Base-by-base conservation (phyloP, 352 stramenopile species). In the Hyaloperonospora brassicae region DNA sequence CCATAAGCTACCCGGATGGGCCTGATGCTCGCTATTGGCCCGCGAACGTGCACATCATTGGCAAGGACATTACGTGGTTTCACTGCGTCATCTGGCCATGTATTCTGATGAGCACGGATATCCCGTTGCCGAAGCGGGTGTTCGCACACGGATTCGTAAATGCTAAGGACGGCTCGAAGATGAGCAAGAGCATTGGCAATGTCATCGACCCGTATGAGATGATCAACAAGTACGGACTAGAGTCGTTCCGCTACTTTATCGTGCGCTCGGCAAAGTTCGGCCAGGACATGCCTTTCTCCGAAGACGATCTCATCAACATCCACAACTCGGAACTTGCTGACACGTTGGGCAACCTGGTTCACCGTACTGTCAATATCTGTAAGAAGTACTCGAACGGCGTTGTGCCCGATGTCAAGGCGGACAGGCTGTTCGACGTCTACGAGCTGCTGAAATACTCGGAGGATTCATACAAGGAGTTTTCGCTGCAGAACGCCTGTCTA, bases 1-100 rank as follows among this genome's bases (percentile, higher is more conserved):
- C 86, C 21, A 79, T 98, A 43, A 94, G 91, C 58, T 99, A 98
- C 70, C 92, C 92, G 8, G 69, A 97, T 51, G 74, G 71, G 13
- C 70, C 80, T 9, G 64, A 83, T 31, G 68, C 79, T 43, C 85
- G 81, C 65, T 91, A 85, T 69, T 93, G 83, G 83, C 79, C 80
- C 10, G 83, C 79, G 35, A 88, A 62, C 43, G 83, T 93, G 50
- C 83, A 93, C 66, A 81, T 93, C n/a, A 91, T 93, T 45, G 83
- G 96, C 43, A 99, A 99, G 79, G 97, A 99, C 76, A 99, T 99
- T 64, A 85, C 98, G 55, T 90, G 96, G 68, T 99, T 99, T 69
- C 97, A 99, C 80, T 88, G 89, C 24, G 90, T 99, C 12, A 99
- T 98, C 70, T 99, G 96, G 96, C 96, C 96, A n/a, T 98, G 93